Conservation (phyloP, 2,329 filamentous ascomycete species). For the Ceratocystis destructans region DNA sequence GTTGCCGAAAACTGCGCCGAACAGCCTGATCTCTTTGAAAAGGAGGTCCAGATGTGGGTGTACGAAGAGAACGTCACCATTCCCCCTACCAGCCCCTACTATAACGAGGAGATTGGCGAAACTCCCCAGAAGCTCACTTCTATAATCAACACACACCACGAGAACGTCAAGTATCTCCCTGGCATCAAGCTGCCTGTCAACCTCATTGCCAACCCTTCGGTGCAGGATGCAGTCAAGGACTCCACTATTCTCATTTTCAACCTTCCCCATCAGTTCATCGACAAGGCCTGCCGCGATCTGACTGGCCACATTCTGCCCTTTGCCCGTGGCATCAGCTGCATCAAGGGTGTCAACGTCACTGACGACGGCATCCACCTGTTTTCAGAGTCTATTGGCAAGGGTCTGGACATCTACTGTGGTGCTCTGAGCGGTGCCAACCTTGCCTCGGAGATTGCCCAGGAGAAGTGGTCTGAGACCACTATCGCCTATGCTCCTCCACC, state of each 20-base stretch:
- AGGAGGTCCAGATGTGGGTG: conserved; percentile 96
- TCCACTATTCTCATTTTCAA: conserved; percentile 92
- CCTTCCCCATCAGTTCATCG: conserved; percentile 90
- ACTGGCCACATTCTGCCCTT: conserved; percentile 81
- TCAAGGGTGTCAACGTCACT: conserved; percentile 91
- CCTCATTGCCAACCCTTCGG: conserved; percentile 67
- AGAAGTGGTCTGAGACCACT: conserved; percentile 96
- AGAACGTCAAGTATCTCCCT: conserved; percentile 98
- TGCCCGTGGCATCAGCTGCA: conserved; percentile 88
- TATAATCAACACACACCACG: conserved; percentile 82
- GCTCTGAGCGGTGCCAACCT: conserved; percentile 94
- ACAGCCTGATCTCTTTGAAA: conserved; percentile 69
- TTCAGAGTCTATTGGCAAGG: conserved; percentile 84
- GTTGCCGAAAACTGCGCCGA: conserved; percentile 79
- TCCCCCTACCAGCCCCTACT: conserved; percentile 56
- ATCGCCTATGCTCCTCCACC: conserved; percentile 88
- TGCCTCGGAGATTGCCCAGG: conserved; percentile 80
- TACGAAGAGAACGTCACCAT: conserved; percentile 81
- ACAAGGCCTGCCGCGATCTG: conserved; percentile 68
- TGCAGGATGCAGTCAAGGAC: conserved; percentile 65
- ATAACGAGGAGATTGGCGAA: conserved; percentile 48
- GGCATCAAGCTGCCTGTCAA: conserved; percentile 71
- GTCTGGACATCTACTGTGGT: conserved; percentile 89
- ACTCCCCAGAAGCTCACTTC: conserved; percentile 74
- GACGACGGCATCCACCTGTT: conserved; percentile 79